A percentile compares a stretch with the other conserved stretches of the same genome.
Evolutionary conservation across 352 stramenopile species (phyloP).

Genomic region (Phytophthora tubulina): DNA sequence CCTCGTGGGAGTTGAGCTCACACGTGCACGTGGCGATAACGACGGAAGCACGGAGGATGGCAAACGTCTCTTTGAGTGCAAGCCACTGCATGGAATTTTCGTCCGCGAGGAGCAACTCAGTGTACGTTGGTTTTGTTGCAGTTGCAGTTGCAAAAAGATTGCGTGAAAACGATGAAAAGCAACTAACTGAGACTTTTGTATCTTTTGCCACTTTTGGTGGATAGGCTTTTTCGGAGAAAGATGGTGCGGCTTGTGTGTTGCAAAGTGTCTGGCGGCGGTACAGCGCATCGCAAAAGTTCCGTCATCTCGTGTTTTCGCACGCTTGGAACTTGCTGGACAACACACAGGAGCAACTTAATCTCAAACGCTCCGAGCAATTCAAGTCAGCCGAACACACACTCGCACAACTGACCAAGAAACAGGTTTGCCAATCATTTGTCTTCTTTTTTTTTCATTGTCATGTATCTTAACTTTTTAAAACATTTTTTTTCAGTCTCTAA

Average conservation of each 20-base stretch:
- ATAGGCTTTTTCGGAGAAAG: constrained; percentile 82
- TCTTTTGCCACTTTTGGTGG: neutral
- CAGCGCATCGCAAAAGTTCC: constrained; percentile 84
- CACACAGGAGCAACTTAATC: constrained; percentile 90
- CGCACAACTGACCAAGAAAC: constrained; percentile 75
- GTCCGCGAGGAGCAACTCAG: constrained; percentile 82
- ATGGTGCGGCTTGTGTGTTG: constrained; percentile 77
- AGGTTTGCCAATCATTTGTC: constrained; percentile 41
- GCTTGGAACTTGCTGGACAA: constrained; percentile 93
- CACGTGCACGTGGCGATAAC: constrained; percentile 76
- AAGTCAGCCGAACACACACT: constrained; percentile 87
- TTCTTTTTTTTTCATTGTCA: constrained; percentile 3
- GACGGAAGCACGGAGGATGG: constrained; percentile 78
- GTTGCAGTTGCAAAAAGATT: neutral
- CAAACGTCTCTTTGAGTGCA: constrained; percentile 84
- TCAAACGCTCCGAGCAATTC: constrained; percentile 89
- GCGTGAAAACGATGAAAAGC: neutral
- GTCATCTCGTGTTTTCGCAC: constrained; percentile 78
- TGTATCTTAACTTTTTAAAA: constrained; percentile 5
- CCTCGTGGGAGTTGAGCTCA: constrained; percentile 88
- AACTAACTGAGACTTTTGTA: constrained; percentile 7
- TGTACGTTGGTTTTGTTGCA: constrained; percentile 39
- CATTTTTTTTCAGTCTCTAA: constrained; percentile 44
- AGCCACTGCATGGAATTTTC: constrained; percentile 84
- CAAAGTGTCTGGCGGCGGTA: constrained; percentile 82